Evolutionary conservation across 106 monocot genomes (phyloP), one percentile per base, ranked within the genome.

Genomic region (Hemerocallis citrina): DNA sequence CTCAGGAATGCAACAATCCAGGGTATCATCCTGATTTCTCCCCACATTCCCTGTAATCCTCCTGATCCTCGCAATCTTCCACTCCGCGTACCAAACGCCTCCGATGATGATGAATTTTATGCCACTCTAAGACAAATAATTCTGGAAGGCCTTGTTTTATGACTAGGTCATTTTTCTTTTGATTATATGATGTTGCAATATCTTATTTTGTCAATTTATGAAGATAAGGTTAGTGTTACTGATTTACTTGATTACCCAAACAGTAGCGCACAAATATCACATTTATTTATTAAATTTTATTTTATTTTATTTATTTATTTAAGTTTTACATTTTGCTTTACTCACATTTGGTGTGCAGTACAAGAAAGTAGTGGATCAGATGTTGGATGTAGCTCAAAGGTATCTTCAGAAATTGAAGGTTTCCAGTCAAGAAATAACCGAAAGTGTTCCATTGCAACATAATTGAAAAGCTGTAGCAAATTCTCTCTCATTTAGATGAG

Each of bases 301-400:
- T 3, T 4, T 0, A 27, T 51, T 27, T 51, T 25, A 0, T 9
- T 51, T 46, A 1, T 46, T 8, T 2, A 10, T 9, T 51, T 7
- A 27, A 28, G 8, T 27, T 11, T 51, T 35, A n/a, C n/a, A n/a
- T n/a, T n/a, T n/a, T n/a, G n/a, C n/a, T n/a, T n/a, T n/a, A n/a
- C 5, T 34, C 8, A 15, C 8, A 9, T 1, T 57, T 1, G 13
- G n/a, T n/a, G 13, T 41, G 28, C 89, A 95, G 95, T 95, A 95
- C 73, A 86, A 89, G 78, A 86, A 80, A 68, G 95, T 90, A 60
- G 81, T 81, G 42, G 68, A 64, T 27, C 41, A 69, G 63, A 95
- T 95, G 95, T 37, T 95, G 66, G 73, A 83, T 11, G 56, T 95
- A 20, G 95, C 86, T 3, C 77, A 58, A 34, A 43, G 57, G 7